phyloP scores from a whole-genome alignment of 495 filamentous ascomycete species.

The Trichoderma reesei region DNA sequence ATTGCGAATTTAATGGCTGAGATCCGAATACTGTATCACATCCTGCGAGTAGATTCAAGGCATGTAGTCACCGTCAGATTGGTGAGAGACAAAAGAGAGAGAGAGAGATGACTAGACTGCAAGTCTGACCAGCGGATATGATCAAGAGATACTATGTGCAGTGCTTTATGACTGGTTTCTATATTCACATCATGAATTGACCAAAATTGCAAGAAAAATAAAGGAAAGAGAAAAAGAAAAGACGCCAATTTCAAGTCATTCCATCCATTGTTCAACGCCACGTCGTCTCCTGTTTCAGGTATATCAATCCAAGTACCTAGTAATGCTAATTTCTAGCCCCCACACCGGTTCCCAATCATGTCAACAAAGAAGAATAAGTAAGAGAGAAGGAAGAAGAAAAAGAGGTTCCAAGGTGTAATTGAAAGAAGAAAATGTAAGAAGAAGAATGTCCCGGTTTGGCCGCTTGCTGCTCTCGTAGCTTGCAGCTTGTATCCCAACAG shows the following conservation, averaged over 20 bases:
- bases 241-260: not conserved
- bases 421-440: slow-evolving; percentile 3
- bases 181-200: not conserved
- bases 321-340: slow-evolving; percentile 4
- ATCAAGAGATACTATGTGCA: not conserved
- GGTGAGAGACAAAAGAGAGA: no score
- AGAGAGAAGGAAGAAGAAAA: not conserved
- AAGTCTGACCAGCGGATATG: not conserved
- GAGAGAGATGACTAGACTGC: not conserved
- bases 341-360: not conserved
- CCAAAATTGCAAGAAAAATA: no score
- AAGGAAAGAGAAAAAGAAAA: not conserved
- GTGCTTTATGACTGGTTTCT: not conserved
- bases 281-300: slow-evolving; percentile 1
- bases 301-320: slow-evolving; percentile 6
- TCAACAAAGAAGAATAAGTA: slow-evolving; percentile 4
- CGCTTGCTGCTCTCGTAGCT: not conserved
- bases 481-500: not conserved
- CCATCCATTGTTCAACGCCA: slow-evolving; percentile 4
- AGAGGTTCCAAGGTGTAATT: no score
- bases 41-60: no score
- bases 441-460: not conserved
- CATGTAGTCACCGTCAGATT: no score
- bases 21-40: no score
- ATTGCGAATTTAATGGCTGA: no score